These are phyloP conservation scores for Diaporthe humulicola DNA, from an alignment of 2,329 filamentous ascomycete species.

Conservation along the genomic window DNA sequence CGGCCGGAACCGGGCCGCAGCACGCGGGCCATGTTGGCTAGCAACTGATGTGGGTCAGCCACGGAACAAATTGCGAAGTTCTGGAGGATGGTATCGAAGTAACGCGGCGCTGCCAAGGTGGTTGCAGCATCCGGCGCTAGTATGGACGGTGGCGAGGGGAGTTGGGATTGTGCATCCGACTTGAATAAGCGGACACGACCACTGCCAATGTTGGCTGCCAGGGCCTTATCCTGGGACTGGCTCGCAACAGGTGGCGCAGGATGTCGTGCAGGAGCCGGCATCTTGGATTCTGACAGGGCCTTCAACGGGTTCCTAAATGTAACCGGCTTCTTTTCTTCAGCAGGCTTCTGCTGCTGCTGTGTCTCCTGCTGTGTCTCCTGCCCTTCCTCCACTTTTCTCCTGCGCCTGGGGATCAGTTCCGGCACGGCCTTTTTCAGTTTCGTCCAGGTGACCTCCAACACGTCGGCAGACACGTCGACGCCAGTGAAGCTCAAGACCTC, in stretches of 20 bases:
- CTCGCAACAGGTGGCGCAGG: constrained; percentile 21
- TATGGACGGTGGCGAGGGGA: constrained; percentile 38
- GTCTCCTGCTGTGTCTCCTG: constrained; percentile 42
- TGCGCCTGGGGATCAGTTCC: constrained; percentile 45
- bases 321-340: constrained; percentile 9
- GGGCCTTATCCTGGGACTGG: constrained; percentile 32
- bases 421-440: constrained; percentile 61
- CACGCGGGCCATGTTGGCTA: constrained; percentile 65
- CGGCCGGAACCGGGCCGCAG: constrained; percentile 68
- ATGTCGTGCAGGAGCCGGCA: constrained; percentile 35
- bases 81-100: constrained; percentile 74
- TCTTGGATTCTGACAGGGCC: constrained; percentile 45
- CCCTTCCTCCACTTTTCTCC: constrained; percentile 9
- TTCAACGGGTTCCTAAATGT: constrained; percentile 28
- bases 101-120: constrained; percentile 43
- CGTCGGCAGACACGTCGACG: constrained; percentile 71
- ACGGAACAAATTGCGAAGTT: constrained; percentile 77
- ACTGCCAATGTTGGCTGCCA: constrained; percentile 41
- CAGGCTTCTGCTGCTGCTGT: constrained; percentile 27
- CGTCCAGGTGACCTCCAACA: constrained; percentile 69
- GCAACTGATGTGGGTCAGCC: constrained; percentile 65
- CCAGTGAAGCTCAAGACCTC: constrained; percentile 70
- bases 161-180: constrained; percentile 45
- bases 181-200: constrained; percentile 50
- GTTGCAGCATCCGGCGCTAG: constrained; percentile 43